These are phyloP conservation scores for Flaveria trinervia DNA, from an alignment of 129 eudicot species.

Conservation along the genomic window DNA sequence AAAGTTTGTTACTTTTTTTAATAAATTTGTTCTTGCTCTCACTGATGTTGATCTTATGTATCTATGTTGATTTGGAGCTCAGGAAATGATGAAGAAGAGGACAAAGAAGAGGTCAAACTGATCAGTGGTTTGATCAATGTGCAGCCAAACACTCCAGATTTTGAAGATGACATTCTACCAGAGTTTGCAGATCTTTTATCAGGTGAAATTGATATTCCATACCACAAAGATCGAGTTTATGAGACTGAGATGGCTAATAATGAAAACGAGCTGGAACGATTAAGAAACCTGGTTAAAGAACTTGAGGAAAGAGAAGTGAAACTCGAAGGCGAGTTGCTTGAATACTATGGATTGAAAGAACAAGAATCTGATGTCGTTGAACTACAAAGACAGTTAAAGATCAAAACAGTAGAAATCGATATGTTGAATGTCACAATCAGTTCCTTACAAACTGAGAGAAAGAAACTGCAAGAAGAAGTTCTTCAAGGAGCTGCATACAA, in stretches of 20 bases:
- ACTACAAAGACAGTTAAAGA: slow-evolving; percentile 87
- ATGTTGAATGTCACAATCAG: slow-evolving; percentile 82
- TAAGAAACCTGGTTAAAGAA: slow-evolving; percentile 79
- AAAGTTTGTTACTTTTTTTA: background rate
- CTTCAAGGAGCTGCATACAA: slow-evolving; percentile 51
- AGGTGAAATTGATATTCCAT: slow-evolving; percentile 84
- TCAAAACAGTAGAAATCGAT: slow-evolving; percentile 90
- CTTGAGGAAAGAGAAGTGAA: slow-evolving; percentile 95
- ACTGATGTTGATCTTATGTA: slow-evolving; percentile 23
- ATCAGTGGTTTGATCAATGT: slow-evolving; percentile 84
- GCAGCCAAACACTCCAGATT: slow-evolving; percentile 50
- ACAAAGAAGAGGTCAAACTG: slow-evolving; percentile 92
- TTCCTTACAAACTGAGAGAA: slow-evolving; percentile 86
- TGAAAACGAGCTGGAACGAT: slow-evolving; percentile 69
- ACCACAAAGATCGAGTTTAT: slow-evolving; percentile 54
- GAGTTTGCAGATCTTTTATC: slow-evolving; percentile 86
- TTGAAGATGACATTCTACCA: slow-evolving; percentile 79
- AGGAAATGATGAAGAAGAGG: slow-evolving; percentile 78
- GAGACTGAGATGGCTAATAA: slow-evolving; percentile 84
- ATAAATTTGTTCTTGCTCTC: background rate
- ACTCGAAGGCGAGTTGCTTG: slow-evolving; percentile 93
- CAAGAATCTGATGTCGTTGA: slow-evolving; percentile 87
- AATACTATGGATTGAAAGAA: slow-evolving; percentile 91
- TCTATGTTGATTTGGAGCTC: slow-evolving; percentile 31
- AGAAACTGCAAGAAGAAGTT: slow-evolving; percentile 84